Percentiles rank a stretch among this genome's conserved stretches.
Evolutionary conservation across 2,329 filamentous ascomycete species (phyloP).

Genomic region (Myriosclerotinia duriaeana): DNA sequence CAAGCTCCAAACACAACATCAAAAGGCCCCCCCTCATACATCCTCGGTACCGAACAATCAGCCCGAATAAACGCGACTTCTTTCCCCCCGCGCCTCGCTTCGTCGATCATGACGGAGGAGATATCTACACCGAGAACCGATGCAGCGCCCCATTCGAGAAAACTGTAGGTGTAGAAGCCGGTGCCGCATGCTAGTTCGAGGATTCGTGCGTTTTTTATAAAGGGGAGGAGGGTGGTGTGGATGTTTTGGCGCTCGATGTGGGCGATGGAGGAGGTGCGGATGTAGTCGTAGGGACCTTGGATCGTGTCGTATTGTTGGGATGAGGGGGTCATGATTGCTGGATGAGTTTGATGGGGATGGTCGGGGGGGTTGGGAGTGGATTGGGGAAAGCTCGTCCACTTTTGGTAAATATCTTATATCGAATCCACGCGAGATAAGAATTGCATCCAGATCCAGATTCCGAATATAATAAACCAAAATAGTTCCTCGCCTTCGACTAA

Average conservation of each 20-base stretch:
- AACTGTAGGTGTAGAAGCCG: conserved; percentile 41
- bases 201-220: conserved; percentile 34
- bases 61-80: conserved; percentile 30
- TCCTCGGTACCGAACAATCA: conserved; percentile 38
- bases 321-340: conserved; percentile 26
- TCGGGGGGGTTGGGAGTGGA: too few species aligned
- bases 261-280: conserved; percentile 29
- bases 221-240: conserved; percentile 28
- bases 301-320: conserved; percentile 32
- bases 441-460: too few species aligned
- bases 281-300: conserved; percentile 31
- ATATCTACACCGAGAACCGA: conserved; percentile 43
- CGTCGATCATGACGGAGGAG: conserved; percentile 41
- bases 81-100: conserved; percentile 30
- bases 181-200: conserved; percentile 45
- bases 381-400: too few species aligned
- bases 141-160: conserved; percentile 42
- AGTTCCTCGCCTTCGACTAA: too few species aligned
- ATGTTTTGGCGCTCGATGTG: conserved; percentile 33
- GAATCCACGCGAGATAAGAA: too few species aligned
- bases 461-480: too few species aligned
- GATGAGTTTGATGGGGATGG: too few species aligned
- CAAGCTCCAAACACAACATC: conserved; percentile 43
- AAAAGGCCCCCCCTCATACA: conserved; percentile 37
- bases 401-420: too few species aligned